Percentiles rank a stretch among this genome's conserved stretches.
phyloP scores from a whole-genome alignment of 1,284 basidiomycete genomes.

The Peniophora sp. region DNA sequence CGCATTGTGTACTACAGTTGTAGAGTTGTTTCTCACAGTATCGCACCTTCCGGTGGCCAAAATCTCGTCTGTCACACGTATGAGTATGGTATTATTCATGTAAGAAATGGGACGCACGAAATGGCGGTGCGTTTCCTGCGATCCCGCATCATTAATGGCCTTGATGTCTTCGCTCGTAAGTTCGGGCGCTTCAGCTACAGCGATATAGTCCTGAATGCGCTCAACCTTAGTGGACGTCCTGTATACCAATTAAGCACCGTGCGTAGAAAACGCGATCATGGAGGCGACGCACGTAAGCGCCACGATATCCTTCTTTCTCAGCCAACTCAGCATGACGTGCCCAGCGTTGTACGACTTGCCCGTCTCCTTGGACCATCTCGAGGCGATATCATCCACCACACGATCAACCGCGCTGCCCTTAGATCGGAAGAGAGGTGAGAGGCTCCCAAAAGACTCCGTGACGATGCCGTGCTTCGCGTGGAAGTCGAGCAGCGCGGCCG shows the following conservation, averaged over 20 bases:
- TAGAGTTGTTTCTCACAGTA: no score
- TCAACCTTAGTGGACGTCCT: slow-evolving; percentile 68
- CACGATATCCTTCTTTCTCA: slow-evolving; percentile 20
- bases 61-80: not conserved
- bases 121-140: slow-evolving; percentile 49
- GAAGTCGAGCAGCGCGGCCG: slow-evolving; percentile 46
- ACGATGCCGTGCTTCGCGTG: slow-evolving; percentile 57
- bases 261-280: not conserved
- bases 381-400: slow-evolving; percentile 22
- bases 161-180: slow-evolving; percentile 54
- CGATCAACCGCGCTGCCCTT: slow-evolving; percentile 49
- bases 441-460: slow-evolving; percentile 61
- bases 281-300: slow-evolving; percentile 53
- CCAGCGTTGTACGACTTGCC: slow-evolving; percentile 23
- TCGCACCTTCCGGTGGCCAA: no score
- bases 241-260: not conserved
- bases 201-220: slow-evolving; percentile 46
- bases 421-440: slow-evolving; percentile 50
- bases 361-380: slow-evolving; percentile 15
- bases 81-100: slow-evolving; percentile 4
- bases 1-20: no score
- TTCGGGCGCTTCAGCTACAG: slow-evolving; percentile 44
- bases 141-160: slow-evolving; percentile 54
- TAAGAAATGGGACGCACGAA: slow-evolving; percentile 31
- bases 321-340: slow-evolving; percentile 29